Percentiles rank a stretch among this genome's conserved stretches.
phyloP scores from a whole-genome alignment of 257 asterid genomes.

The Asclepias syriaca region DNA sequence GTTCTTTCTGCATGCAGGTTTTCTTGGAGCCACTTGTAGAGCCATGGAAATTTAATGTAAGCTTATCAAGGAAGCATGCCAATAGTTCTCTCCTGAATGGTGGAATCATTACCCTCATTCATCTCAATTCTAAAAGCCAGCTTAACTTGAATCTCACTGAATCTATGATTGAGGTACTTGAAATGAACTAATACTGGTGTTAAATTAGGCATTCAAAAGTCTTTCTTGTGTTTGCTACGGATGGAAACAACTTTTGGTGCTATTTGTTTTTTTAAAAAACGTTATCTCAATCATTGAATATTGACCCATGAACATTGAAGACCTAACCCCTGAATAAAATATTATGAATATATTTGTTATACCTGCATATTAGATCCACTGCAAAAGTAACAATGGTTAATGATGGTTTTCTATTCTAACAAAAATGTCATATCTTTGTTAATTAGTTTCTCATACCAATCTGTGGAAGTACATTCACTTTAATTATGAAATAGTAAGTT shows the following conservation, averaged over 20 bases:
- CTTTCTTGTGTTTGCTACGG: not conserved
- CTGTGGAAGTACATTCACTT: too few relatives aligned
- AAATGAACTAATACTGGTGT: not conserved
- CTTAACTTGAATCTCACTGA: conserved; percentile 80
- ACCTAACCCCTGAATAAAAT: not conserved
- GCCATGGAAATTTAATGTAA: conserved; percentile 72
- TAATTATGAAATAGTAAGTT: too few relatives aligned
- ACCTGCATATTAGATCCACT: not conserved
- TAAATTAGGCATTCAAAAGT: not conserved
- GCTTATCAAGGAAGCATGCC: conserved; percentile 52
- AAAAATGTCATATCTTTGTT: not conserved
- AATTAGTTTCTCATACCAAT: conserved; percentile 11
- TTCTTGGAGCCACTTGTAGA: conserved; percentile 94
- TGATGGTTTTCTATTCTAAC: not conserved
- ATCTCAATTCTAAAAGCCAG: conserved; percentile 56
- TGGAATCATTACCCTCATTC: conserved; percentile 51
- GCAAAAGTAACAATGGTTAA: not conserved
- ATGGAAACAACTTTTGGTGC: not conserved
- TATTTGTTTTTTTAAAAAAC: not conserved
- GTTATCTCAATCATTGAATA: not conserved
- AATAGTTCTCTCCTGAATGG: conserved; percentile 57
- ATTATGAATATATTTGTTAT: not conserved
- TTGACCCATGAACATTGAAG: not conserved
- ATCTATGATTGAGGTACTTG: conserved; percentile 74
- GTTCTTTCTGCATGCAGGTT: conserved; percentile 40